Conservation (phyloP, 2,329 filamentous ascomycete genomes). For the Paraconiothyrium brasiliense region DNA sequence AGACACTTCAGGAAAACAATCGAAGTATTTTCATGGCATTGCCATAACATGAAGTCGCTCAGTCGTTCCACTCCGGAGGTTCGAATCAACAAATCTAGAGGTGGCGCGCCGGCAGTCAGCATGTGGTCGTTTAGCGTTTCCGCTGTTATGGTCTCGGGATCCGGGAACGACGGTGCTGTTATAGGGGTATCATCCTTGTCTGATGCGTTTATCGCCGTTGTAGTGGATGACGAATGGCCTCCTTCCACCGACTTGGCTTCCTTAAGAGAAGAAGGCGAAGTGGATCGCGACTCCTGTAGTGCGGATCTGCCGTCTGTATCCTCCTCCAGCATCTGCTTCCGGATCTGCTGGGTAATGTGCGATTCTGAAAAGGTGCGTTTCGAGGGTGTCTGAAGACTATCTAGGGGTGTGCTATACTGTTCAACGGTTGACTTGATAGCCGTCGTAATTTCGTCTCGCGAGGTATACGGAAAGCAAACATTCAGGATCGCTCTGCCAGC, state of each 20-base stretch:
- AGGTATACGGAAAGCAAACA: constrained; percentile 98
- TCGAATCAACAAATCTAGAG: constrained; percentile 87
- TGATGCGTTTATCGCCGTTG: constrained; percentile 48
- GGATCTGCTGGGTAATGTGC: constrained; percentile 86
- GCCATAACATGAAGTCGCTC: constrained; percentile 99
- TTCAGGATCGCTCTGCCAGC: constrained; percentile 73
- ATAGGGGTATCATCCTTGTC: constrained; percentile 40
- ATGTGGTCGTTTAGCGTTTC: constrained; percentile 85
- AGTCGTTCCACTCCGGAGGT: constrained; percentile 93
- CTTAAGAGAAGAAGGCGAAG: constrained; percentile 50
- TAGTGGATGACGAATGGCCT: constrained; percentile 48
- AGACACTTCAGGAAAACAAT: constrained; percentile 91
- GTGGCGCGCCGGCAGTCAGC: constrained; percentile 86
- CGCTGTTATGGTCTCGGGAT: constrained; percentile 86
- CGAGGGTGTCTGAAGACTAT: constrained; percentile 60
- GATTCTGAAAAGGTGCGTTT: constrained; percentile 83
- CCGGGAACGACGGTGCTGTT: constrained; percentile 56
- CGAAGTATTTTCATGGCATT: constrained; percentile 91
- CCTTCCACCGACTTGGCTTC: constrained; percentile 39
- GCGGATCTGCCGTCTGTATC: constrained; percentile 46
- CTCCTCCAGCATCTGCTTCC: constrained; percentile 58
- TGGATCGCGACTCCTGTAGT: constrained; percentile 38
- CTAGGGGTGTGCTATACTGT: constrained; percentile 79
- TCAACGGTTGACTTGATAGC: constrained; percentile 88
- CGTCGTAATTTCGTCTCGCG: constrained; percentile 91